Evolutionary conservation across 2,329 filamentous ascomycete genomes (phyloP), one percentile per base, ranked within the genome.

Genomic region (Xylariales sp.): DNA sequence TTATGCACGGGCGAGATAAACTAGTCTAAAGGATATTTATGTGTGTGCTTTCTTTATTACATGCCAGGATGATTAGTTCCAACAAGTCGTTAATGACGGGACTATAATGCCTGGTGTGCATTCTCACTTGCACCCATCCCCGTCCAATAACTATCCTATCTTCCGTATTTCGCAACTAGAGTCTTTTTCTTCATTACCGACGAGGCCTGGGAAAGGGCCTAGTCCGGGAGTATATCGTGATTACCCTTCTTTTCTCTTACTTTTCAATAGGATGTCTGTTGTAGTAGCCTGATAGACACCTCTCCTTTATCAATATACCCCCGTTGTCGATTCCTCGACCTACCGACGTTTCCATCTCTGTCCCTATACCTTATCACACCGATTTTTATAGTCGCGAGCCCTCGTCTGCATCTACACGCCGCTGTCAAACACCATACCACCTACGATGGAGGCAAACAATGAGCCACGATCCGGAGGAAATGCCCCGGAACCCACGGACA

Each of bases 381-480:
- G 23, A 57, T 32, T 46, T n/a, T 32, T 8, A 14, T 28, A 48
- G 7, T 46, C 7, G 16, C 39, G n/a, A 14, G 5, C 52, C 30
- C 18, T 6, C 2, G 18, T 32, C 6, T 28, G 34, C 6, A n/a
- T 39, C n/a, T 39, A 7, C 18, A 50, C 10, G 23, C 8, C 18
- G 3, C 36, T 36, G 43, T 52, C 16, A 28, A 5, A n/a, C 6
- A 39, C 23, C 48, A 4, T 8, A 12, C 46, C n/a, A 3, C 10
- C 9, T 5, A 61, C 45, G 30, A 70, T 70, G 68, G 65, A 62
- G 10, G 46, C 7, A 32, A 45, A 53, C 18, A 32, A 48, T 39
- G 48, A 46, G 18, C 53, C 59, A 12, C 52, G 46, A 12, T 12
- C 63, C 14, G 6, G 28, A 30, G 52, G 46, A 14, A 34, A 48